Conservation (phyloP, 106 monocot genomes). For the Platanthera guangdongensis region DNA sequence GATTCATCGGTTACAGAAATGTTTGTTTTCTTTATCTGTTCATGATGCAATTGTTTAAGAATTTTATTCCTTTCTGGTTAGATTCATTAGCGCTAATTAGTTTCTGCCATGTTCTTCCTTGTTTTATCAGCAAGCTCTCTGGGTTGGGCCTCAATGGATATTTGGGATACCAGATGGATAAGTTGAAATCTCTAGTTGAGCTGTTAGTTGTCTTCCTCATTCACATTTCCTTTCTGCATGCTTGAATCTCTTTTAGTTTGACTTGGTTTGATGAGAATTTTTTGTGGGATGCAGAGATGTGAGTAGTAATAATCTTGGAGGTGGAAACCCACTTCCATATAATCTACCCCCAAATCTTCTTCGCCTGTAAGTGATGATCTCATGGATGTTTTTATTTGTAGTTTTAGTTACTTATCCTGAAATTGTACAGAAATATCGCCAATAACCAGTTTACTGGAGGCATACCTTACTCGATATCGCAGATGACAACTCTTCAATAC, state of each 20-base stretch:
- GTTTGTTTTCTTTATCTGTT: constrained; percentile 13
- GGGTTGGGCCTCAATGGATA: constrained; percentile 31
- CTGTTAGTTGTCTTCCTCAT: constrained; percentile 13
- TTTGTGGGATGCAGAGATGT: constrained; percentile 34
- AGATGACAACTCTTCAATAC: constrained; percentile 24
- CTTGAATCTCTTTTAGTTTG: background rate
- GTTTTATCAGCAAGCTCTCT: constrained; percentile 17
- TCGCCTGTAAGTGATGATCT: constrained; percentile 25
- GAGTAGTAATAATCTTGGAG: constrained; percentile 54
- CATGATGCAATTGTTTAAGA: background rate
- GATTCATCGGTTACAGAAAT: constrained; percentile 53
- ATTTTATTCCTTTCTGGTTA: background rate
- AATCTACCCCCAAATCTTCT: constrained; percentile 42
- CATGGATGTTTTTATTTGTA: background rate
- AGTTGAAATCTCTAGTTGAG: constrained; percentile 18
- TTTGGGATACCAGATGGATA: constrained; percentile 26
- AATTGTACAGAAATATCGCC: constrained; percentile 32
- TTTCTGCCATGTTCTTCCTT: background rate
- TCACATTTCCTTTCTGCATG: background rate
- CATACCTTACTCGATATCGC: constrained; percentile 34
- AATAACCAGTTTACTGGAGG: constrained; percentile 24
- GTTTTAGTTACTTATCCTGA: background rate
- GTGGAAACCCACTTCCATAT: constrained; percentile 31
- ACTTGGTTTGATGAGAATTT: background rate
- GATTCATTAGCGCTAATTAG: background rate